A percentile compares a stretch with the other conserved stretches of the same genome.
Evolutionary conservation across 2,329 filamentous ascomycete species (phyloP).

Genomic region (Cryoendolithus antarcticus): DNA sequence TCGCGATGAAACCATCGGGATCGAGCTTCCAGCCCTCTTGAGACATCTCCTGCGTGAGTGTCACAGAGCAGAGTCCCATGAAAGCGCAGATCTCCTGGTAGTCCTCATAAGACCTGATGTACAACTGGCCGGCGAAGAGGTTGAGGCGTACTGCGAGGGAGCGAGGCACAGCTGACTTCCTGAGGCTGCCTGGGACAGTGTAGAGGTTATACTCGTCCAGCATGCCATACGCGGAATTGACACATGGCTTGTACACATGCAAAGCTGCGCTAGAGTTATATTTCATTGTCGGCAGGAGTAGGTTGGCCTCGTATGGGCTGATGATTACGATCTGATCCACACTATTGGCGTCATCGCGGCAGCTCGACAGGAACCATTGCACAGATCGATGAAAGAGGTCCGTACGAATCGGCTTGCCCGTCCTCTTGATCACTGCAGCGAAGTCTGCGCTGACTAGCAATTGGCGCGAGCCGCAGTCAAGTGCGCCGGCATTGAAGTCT

Average conservation of each 20-base stretch:
- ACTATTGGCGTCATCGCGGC: constrained; percentile 7
- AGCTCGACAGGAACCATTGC: constrained; percentile 39
- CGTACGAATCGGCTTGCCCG: constrained; percentile 4
- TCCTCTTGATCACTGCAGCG: background rate
- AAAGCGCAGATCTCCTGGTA: constrained; percentile 42
- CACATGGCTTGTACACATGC: constrained; percentile 44
- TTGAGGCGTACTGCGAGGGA: constrained; percentile 41
- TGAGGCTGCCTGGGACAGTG: constrained; percentile 21
- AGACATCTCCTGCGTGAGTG: background rate
- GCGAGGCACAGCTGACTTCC: constrained; percentile 9
- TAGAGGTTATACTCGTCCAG: constrained; percentile 38
- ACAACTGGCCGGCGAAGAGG: constrained; percentile 57
- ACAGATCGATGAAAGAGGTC: constrained; percentile 43
- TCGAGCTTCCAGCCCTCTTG: constrained; percentile 9
- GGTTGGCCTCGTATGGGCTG: constrained; percentile 49
- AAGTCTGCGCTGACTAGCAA: background rate
- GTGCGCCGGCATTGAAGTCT: background rate
- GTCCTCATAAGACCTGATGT: constrained; percentile 41
- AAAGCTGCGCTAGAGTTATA: constrained; percentile 14
- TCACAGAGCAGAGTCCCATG: constrained; percentile 32
- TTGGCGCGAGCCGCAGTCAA: background rate
- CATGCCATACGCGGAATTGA: constrained; percentile 19
- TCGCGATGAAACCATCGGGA: constrained; percentile 12
- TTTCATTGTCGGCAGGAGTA: constrained; percentile 32
- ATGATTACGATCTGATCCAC: constrained; percentile 37